Base-by-base conservation (phyloP, 805 yeast genomes). In the Pichia sporocuriosa region DNA sequence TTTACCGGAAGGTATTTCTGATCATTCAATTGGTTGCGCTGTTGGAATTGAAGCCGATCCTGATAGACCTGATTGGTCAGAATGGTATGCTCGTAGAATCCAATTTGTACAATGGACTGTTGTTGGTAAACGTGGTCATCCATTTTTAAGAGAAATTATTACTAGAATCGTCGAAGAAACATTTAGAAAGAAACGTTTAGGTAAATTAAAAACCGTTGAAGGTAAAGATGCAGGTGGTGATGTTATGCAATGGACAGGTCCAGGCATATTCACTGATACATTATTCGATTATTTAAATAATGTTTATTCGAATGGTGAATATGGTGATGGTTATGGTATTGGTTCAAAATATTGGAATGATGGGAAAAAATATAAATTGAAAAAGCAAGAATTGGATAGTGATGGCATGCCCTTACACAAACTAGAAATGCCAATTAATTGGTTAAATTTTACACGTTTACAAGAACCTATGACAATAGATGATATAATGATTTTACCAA, bases 61-160 rank as follows among this genome's bases (percentile, higher is more conserved):
- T 0, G 97, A 90, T 59, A 70, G 97, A 51, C 81, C 81, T 0
- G 97, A 90, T 61, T 93, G 98, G 98, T 66, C 73, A 23, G 82
- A 81, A 7, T 88, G 94, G 89, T 90, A 87, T 57, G 94, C 97
- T 0, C 72, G 97, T 39, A 70, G 97, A 47, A 77, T 90, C 33
- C 98, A 90, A 65, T 84, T 90, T 55, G 89, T 97, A 58, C 97
- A 90, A 63, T 90, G 98, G 98, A 87, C 96, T 0, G 80, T 90
- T 37, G 90, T 84, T 63, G 75, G 87, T 16, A 90, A 88, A 55
- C 75, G 73, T 17, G 97, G 97, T 1, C 97, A 93, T 57, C 98
- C 98, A 1, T 71, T 85, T 59, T 67, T 90, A 39, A 71, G 93
- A 15, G 93, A 85, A 53, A 63, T 90, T 50, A 81, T 93, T 43